Evolutionary conservation across 306 rosid species (phyloP).

Genomic region (Corylus americana): DNA sequence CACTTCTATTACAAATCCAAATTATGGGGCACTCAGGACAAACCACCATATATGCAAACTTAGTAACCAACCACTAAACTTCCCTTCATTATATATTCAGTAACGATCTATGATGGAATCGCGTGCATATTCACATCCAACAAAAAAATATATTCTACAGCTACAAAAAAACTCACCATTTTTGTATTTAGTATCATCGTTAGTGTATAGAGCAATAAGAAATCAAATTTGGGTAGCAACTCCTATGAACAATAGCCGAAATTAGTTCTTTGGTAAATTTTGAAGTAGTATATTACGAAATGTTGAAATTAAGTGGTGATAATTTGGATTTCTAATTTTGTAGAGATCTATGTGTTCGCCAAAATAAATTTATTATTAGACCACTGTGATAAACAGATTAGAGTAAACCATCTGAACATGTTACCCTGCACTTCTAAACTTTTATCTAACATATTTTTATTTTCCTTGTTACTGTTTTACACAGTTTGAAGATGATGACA

Average conservation of each 20-base stretch:
- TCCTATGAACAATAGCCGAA: not conserved
- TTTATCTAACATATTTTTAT: not conserved
- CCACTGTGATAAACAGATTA: too few relatives aligned
- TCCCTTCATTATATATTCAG: not conserved
- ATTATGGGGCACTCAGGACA: not conserved
- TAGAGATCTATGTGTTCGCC: not conserved
- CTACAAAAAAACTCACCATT: not conserved
- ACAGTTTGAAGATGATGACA: constrained; percentile 65
- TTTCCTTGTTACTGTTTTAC: not conserved
- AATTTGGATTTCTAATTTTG: not conserved
- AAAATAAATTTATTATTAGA: not conserved
- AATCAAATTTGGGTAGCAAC: not conserved
- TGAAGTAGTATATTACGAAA: not conserved
- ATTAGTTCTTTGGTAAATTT: not conserved
- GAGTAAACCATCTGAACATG: too few relatives aligned
- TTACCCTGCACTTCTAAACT: not conserved
- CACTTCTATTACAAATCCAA: not conserved
- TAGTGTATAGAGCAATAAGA: not conserved
- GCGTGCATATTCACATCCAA: not conserved
- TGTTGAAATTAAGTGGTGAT: not conserved
- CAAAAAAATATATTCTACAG: too few relatives aligned
- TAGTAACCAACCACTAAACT: not conserved
- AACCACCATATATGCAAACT: not conserved
- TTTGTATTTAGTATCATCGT: not conserved
- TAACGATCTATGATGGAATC: not conserved